Evolutionary conservation across 1,139 yeast genomes (phyloP).

Genomic region (Lodderomyces beijingensis): DNA sequence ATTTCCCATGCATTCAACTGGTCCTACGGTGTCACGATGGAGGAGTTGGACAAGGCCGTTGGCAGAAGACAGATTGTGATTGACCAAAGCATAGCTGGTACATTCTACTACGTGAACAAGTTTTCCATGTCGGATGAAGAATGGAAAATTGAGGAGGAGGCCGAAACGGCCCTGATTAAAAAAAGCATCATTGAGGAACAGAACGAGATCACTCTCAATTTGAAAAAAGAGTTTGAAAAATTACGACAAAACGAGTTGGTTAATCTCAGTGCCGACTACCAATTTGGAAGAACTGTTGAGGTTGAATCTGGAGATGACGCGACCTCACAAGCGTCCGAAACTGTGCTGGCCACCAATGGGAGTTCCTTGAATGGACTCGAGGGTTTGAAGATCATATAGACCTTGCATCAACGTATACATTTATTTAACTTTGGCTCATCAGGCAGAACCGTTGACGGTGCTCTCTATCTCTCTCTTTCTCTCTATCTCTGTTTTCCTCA

Average conservation of each 20-base stretch:
- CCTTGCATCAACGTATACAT: no score
- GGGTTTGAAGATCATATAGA: no score
- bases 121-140: conserved; percentile 15
- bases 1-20: conserved; percentile 44
- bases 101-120: conserved; percentile 38
- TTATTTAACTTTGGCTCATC: no score
- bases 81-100: conserved; percentile 64
- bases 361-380: conserved; percentile 1
- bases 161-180: conserved; percentile 13
- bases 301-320: no score
- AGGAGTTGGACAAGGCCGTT: conserved; percentile 62
- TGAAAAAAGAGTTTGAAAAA: conserved; percentile 14
- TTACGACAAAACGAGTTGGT: conserved; percentile 16
- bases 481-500: no score
- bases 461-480: no score
- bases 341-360: no score
- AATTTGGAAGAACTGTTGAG: no score
- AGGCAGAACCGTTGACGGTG: no score
- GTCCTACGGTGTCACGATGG: conserved; percentile 67
- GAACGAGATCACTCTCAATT: conserved; percentile 13
- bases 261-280: conserved; percentile 18
- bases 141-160: conserved; percentile 12
- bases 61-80: conserved; percentile 55
- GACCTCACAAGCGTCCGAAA: no score
- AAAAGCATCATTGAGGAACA: conserved; percentile 20